phyloP scores from a whole-genome alignment of 345 rosid genomes.

The Toxicodendron radicans region DNA sequence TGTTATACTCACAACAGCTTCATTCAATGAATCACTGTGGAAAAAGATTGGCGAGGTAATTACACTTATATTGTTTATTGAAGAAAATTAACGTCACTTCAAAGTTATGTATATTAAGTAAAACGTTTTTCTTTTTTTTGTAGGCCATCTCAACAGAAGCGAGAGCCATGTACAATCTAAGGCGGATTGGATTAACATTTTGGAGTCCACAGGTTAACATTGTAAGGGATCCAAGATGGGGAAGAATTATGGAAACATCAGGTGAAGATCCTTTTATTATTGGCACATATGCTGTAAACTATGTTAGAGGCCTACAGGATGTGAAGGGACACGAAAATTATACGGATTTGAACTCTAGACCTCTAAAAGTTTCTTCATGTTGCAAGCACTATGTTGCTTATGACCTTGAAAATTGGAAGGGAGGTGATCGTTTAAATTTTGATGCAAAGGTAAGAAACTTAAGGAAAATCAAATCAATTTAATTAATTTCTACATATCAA shows the following conservation, averaged over 20 bases:
- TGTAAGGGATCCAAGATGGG: conserved; percentile 58
- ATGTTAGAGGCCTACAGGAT: conserved; percentile 53
- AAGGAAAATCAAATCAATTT: no score
- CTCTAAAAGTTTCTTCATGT: conserved; percentile 47
- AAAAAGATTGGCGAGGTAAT: conserved; percentile 23
- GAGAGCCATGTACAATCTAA: conserved; percentile 42
- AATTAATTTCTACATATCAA: no score
- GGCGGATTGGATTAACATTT: conserved; percentile 37
- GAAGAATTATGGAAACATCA: conserved; percentile 47
- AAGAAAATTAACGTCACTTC: no score
- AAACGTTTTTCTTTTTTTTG: neutral
- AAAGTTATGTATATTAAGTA: no score
- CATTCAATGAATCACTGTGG: conserved; percentile 14
- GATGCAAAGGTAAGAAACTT: conserved; percentile 29
- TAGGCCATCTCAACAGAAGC: conserved; percentile 42
- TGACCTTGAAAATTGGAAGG: conserved; percentile 56
- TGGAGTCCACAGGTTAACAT: conserved; percentile 39
- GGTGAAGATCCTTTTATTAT: conserved; percentile 55
- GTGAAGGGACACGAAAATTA: conserved; percentile 13
- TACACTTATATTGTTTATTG: no score
- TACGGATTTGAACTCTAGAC: conserved; percentile 19
- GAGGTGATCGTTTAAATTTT: conserved; percentile 36
- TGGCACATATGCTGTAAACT: conserved; percentile 38
- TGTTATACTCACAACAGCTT: conserved; percentile 22
- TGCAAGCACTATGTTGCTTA: conserved; percentile 64